Evolutionary conservation across 2,329 filamentous ascomycete genomes (phyloP), one percentile per base, ranked within the genome.

Genomic region (Fusarium burgessii): DNA sequence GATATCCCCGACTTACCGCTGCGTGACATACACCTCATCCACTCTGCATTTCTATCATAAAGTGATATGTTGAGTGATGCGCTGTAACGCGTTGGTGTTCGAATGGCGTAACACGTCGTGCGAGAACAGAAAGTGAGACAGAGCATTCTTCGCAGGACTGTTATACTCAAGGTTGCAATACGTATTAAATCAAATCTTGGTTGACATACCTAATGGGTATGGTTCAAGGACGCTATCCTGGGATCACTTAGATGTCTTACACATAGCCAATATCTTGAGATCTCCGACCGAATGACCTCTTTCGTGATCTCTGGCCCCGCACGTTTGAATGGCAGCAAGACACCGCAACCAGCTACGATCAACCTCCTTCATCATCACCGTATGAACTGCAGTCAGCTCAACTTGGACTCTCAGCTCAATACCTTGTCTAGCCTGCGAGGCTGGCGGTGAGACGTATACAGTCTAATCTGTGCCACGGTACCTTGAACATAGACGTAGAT

Each of bases 21-120:
- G 62, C 52, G 65, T 62, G 68, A 57, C 68, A 68, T 61, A 54
- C 50, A 59, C 38, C 60, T 54, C 50, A 59, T 33, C 60, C 50
- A 57, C 27, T 42, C 52, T 67, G 29, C 29, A 32, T 40, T 27
- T 41, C 46, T 50, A 33, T 36, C 29, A 40, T 52, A 17, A 49
- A 47, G 23, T 32, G 27, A 32, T 25, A 38, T 41, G 18, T 50
- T 36, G 32, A 15, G 20, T 50, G 25, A 41, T 45, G 17, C 25
- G 20, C 29, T 38, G 23, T 46, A 17, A 56, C 41, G 27, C 49
- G 38, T 57, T 50, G 14, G 14, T 45, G 33, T 58, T 45, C 33
- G 27, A 41, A 32, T 27, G 41, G 45, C 32, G 54, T 27, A 27
- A 56, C 58, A 32, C 29, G 33, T 43, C 32, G 49, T 66, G 36